Base-by-base conservation (phyloP, 768 basidiomycete genomes). In the Butyriboletus loyo region DNA sequence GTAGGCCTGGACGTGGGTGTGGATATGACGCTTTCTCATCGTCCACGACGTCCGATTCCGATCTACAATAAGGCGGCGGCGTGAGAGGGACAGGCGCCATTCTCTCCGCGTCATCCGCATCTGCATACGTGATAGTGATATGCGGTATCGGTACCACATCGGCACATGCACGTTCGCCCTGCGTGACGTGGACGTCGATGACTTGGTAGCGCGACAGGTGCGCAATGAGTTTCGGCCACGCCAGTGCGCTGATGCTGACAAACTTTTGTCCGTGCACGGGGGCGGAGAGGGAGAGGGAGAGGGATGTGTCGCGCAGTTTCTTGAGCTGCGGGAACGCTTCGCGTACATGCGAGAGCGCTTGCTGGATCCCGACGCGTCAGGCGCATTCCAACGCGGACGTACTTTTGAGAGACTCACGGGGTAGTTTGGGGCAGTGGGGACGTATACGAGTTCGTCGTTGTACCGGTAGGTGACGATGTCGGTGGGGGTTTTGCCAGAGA, bases 391-490 rank as follows among this genome's bases (percentile, higher is more conserved):
- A n/a, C n/a, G n/a, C n/a, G n/a, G n/a, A n/a, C n/a, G n/a, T n/a
- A n/a, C n/a, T n/a, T n/a, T n/a, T n/a, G n/a, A n/a, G n/a, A n/a
- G n/a, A 59, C 73, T 49, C 35, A 81, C 83, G 58, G 72, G 59
- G 50, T 80, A 81, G 39, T 66, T 62, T 30, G 63, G 47, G 10
- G 76, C 72, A 1, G 75, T 75, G 1, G 71, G 73, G 1, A 85
- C 82, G 40, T 80, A 83, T 15, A 83, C 77, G n/a, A 81, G 67
- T 25, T 73, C 59, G 8, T 67, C 61, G 0, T 71, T 61, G 6
- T 69, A 67, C 25, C 78, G 75, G 52, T 83, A 83, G 17, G 77
- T 82, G 52, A 84, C 65, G 47, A 83, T 71, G 35, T 82, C 78
- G 6, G 47, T 32, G 4, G 40, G 19, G 1, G 15, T 17, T 9